Evolutionary conservation across 345 rosid species (phyloP), one percentile per base, ranked within the genome.

Genomic region (Pugionium dolabratum): DNA sequence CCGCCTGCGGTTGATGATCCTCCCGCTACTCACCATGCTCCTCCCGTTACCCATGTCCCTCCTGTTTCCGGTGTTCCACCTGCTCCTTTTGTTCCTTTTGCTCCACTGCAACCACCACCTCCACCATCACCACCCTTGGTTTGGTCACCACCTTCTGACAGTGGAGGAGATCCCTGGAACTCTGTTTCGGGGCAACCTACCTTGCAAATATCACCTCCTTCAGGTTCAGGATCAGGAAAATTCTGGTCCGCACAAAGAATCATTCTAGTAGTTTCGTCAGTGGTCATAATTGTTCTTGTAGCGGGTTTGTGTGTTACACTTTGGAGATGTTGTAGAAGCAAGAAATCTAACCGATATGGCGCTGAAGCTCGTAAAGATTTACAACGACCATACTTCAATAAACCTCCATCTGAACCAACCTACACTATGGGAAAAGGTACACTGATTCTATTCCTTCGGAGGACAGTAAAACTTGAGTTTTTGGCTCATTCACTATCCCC

Each of bases 391-490:
- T 75, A 69, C 44, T 63, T 64, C 68, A 69, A 56, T 39, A 80
- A 82, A 62, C 71, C 85, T 54, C 75, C 81, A 11, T 60, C 62
- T 36, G 75, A 68, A 44, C 72, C 59, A 25, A 33, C 51, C 60
- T 53, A 59, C 35, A 61, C 59, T 32, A 33, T 71, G 47, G 81
- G 64, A 66, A 81, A 83, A 86, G 87, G 97, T 89, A 61, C 18
- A 65, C 25, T 41, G 52, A 47, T 62, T 44, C 43, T 32, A 60
- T 18, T 46, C 40, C 32, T 27, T 67, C 31, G 27, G 4, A 7
- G 49, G 36, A 36, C 18, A 18, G 18, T 28, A 3, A 32, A 9
- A 65, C 9, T 67, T 54, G 45, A 39, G 69, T 18, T 18, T 29
- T 41, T 68, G 59, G 9, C 64, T 62, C 59, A 62, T 62, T 47